Percentiles rank a stretch among this genome's conserved stretches.
Conservation (phyloP, 495 filamentous ascomycete genomes). For the Saxophila tyrrhenica region DNA sequence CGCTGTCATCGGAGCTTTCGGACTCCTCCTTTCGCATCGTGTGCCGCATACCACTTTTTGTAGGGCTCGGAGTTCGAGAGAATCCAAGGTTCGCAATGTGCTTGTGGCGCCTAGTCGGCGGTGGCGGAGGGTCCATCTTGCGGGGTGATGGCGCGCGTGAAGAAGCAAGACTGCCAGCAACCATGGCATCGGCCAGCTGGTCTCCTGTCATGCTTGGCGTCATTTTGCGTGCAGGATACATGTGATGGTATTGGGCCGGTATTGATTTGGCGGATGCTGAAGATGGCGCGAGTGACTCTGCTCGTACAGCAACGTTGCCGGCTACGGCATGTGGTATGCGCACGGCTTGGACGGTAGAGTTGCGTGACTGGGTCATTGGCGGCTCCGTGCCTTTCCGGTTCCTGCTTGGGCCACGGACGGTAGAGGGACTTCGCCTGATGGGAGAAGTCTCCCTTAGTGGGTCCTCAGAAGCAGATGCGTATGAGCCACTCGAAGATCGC, state of each 20-base stretch:
- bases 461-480: constrained; percentile 17
- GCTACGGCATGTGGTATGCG: not conserved
- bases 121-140: constrained; percentile 32
- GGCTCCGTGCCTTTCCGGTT: not conserved
- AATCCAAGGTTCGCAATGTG: constrained; percentile 26
- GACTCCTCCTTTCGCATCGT: constrained; percentile 53
- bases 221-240: constrained; percentile 22
- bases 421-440: too few species aligned
- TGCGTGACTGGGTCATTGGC: not conserved
- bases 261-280: constrained; percentile 12
- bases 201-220: constrained; percentile 37
- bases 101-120: constrained; percentile 14
- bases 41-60: constrained; percentile 46
- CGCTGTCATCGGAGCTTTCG: constrained; percentile 36
- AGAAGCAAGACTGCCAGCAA: constrained; percentile 76
- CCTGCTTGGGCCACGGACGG: too few species aligned
- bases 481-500: constrained; percentile 7
- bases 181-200: constrained; percentile 61
- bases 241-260: constrained; percentile 10
- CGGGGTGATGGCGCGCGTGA: constrained; percentile 48
- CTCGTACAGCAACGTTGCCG: not conserved
- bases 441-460: too few species aligned
- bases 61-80: constrained; percentile 45
- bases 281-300: constrained; percentile 3
- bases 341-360: not conserved